Evolutionary conservation across 2,329 filamentous ascomycete species (phyloP).

Genomic region (Cladosporium cucumerinum): DNA sequence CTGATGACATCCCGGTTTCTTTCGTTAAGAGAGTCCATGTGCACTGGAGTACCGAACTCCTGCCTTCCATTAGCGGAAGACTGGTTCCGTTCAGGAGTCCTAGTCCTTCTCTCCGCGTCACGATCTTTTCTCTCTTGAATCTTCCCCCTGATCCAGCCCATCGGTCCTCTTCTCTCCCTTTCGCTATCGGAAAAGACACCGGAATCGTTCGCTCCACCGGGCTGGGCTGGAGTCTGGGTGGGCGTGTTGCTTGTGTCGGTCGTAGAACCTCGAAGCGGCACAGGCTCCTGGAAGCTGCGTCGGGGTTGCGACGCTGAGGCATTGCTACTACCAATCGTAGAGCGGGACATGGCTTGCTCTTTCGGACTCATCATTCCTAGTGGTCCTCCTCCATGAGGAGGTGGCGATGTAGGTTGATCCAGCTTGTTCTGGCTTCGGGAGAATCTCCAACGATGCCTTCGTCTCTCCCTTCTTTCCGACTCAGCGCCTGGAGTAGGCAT

Average conservation of each 20-base stretch:
- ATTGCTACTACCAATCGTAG: constrained; percentile 31
- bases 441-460: constrained; percentile 71
- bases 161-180: constrained; percentile 57
- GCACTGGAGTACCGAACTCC: constrained; percentile 9
- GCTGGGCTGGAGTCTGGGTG: constrained; percentile 18
- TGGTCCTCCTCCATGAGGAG: constrained; percentile 17
- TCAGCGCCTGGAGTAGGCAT: constrained; percentile 23
- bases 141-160: constrained; percentile 65
- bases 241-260: constrained; percentile 22
- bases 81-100: constrained; percentile 36
- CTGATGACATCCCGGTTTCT: neutral
- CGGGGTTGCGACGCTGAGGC: constrained; percentile 24
- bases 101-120: constrained; percentile 47
- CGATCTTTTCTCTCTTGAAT: constrained; percentile 57
- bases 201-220: constrained; percentile 23
- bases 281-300: constrained; percentile 32
- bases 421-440: constrained; percentile 41
- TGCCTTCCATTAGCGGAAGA: constrained; percentile 13
- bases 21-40: neutral
- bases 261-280: constrained; percentile 20
- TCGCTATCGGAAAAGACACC: constrained; percentile 35
- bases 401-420: constrained; percentile 25
- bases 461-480: constrained; percentile 55
- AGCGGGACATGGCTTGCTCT: constrained; percentile 32
- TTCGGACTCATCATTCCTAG: constrained; percentile 30